Evolutionary conservation across 257 asterid genomes (phyloP), one percentile per base, ranked within the genome.

Genomic region (Capsicum rhomboideum): DNA sequence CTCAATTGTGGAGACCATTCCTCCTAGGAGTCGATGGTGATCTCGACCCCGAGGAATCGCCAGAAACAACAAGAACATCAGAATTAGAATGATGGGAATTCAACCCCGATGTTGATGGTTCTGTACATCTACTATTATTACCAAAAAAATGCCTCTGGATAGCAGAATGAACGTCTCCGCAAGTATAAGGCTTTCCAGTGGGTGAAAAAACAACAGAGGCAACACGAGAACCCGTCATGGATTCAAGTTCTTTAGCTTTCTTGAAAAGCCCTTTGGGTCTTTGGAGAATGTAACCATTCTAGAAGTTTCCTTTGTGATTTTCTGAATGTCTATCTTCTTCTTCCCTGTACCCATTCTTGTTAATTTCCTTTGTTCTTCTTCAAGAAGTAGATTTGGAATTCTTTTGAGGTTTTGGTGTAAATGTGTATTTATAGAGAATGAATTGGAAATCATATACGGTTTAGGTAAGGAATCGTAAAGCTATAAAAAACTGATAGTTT

Each of bases 241-340:
- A 10, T 42, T 61, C 72, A 14, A 61, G 54, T 64, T 84, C 56
- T 8, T 28, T 18, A 26, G 83, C 83, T 64, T 84, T 84, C 54
- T 59, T 84, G 44, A 84, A 63, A 40, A 84, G 63, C 0, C 68
- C 83, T 34, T 26, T 37, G 1, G 82, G 77, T 12, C 86, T 56
- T 75, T 83, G 1, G 77, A 55, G 82, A 83, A 83, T 2, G 86
- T 74, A 2, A 74, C 86, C 86, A 83, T 75, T 28, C 86, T 68
- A 17, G 77, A 68, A 1, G 21, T 52, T 18, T 83, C 44, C n/a
- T 83, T 83, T 44, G 56, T 20, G 1, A 68, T 83, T 37, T 72
- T 83, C 50, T 83, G 6, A 13, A 71, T 83, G 20, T 40, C 14
- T 20, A 83, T 83, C 59, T 71, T 55, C 72, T 40, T 55, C 31